Evolutionary conservation across 176 grass and related monocot genomes (phyloP).

Genomic region (Zoysia japonica): DNA sequence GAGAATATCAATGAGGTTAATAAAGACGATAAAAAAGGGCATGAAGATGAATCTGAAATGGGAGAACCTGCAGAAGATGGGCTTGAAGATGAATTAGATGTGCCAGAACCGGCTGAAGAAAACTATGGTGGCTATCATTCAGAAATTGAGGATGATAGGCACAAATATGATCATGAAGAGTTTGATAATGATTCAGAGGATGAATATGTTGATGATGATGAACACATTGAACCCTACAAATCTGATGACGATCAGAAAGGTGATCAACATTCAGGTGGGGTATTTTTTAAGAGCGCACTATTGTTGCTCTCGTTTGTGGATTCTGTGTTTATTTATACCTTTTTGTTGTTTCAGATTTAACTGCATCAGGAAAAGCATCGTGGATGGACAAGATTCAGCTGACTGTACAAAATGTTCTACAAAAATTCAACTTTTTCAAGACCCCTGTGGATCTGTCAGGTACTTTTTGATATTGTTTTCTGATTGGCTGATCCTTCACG

Average conservation of each 20-base stretch:
- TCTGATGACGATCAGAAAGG: conserved; percentile 66
- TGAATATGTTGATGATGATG: conserved; percentile 62
- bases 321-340: conserved; percentile 18
- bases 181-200: conserved; percentile 57
- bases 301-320: neutral
- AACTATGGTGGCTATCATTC: conserved; percentile 66
- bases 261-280: conserved; percentile 68
- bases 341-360: conserved; percentile 52
- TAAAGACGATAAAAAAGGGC: conserved; percentile 46
- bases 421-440: conserved; percentile 89
- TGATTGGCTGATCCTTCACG: neutral
- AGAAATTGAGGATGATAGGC: conserved; percentile 71
- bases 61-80: conserved; percentile 53
- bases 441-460: conserved; percentile 90
- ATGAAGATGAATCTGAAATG: conserved; percentile 46
- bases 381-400: conserved; percentile 93
- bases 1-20: conserved; percentile 56
- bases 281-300: conserved; percentile 21
- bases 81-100: conserved; percentile 55
- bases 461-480: conserved; percentile 37
- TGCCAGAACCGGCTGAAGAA: conserved; percentile 60
- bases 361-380: conserved; percentile 51
- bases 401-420: conserved; percentile 80
- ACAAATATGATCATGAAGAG: conserved; percentile 65
- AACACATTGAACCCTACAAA: conserved; percentile 47